A percentile compares a stretch with the other conserved stretches of the same genome.
These are phyloP conservation scores for Schizosaccharomyces cryophilus DNA, from an alignment of 805 yeast genomes.

Conservation along the genomic window DNA sequence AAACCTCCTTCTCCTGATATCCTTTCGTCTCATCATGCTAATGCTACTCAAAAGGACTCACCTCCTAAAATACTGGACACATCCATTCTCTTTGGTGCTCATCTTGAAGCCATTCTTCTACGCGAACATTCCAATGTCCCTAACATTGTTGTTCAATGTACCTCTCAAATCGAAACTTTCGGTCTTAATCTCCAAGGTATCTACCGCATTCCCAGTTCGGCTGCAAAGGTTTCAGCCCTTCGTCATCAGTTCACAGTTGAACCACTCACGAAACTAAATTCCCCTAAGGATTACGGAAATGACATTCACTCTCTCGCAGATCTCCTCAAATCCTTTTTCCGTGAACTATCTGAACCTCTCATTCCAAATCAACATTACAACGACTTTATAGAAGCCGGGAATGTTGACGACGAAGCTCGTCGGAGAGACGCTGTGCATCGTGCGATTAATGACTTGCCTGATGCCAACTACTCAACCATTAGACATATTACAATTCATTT, in stretches of 20 bases:
- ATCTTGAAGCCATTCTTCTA: conserved; percentile 52
- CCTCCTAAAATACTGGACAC: too few relatives aligned
- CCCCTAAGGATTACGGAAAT: conserved; percentile 36
- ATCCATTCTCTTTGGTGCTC: conserved; percentile 42
- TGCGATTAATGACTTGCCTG: conserved; percentile 71
- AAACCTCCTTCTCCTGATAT: neutral
- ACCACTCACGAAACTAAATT: conserved; percentile 19
- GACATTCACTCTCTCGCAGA: conserved; percentile 80
- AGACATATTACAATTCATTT: conserved; percentile 62
- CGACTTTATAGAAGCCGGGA: conserved; percentile 44
- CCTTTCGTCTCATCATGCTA: too few relatives aligned
- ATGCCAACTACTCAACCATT: conserved; percentile 81
- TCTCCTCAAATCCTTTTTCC: conserved; percentile 58
- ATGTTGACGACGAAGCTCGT: conserved; percentile 34
- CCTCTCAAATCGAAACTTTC: conserved; percentile 58
- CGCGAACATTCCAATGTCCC: conserved; percentile 62
- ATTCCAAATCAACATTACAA: conserved; percentile 38
- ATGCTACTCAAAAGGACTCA: too few relatives aligned
- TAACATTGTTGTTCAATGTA: conserved; percentile 65
- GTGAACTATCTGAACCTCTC: conserved; percentile 67
- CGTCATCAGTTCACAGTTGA: conserved; percentile 36
- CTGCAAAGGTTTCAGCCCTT: conserved; percentile 45
- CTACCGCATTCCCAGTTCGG: conserved; percentile 65
- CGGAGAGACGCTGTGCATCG: conserved; percentile 61
- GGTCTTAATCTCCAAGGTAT: conserved; percentile 78